Conservation (phyloP, 1,139 yeast species). For the Yamadazyma trypodendri region DNA sequence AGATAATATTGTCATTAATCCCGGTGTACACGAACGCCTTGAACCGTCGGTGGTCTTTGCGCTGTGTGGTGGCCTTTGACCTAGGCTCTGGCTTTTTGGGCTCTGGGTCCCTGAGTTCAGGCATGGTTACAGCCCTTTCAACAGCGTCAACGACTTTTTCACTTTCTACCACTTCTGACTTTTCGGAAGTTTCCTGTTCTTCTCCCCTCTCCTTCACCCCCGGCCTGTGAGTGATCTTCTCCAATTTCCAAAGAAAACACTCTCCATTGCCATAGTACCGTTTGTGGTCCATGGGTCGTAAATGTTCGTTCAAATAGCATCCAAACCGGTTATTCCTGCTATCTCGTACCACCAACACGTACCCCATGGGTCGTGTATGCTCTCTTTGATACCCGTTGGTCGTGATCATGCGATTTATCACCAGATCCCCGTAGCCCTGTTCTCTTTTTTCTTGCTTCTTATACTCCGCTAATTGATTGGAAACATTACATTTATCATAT, state of each 20-base stretch:
- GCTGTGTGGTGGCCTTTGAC: slow-evolving; percentile 3
- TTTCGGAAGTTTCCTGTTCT: too few species aligned
- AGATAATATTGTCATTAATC: slow-evolving; percentile 78
- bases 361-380: slow-evolving; percentile 56
- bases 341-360: slow-evolving; percentile 68
- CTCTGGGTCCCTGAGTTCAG: background rate
- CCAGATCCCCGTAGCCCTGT: slow-evolving; percentile 38
- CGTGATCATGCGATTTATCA: slow-evolving; percentile 32
- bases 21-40: slow-evolving; percentile 91
- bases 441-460: slow-evolving; percentile 20
- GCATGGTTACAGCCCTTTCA: too few species aligned
- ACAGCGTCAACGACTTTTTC: too few species aligned
- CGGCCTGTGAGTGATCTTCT: slow-evolving; percentile 21
- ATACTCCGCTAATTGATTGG: slow-evolving; percentile 27
- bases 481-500: slow-evolving; percentile 42
- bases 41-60: slow-evolving; percentile 36
- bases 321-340: slow-evolving; percentile 70
- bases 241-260: slow-evolving; percentile 85
- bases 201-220: background rate
- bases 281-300: slow-evolving; percentile 66
- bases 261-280: slow-evolving; percentile 93
- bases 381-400: slow-evolving; percentile 17
- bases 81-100: background rate
- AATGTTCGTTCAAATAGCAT: slow-evolving; percentile 73
- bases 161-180: background rate